These are phyloP conservation scores for Aspergillus felis DNA, from an alignment of 2,329 filamentous ascomycete genomes.

Conservation along the genomic window DNA sequence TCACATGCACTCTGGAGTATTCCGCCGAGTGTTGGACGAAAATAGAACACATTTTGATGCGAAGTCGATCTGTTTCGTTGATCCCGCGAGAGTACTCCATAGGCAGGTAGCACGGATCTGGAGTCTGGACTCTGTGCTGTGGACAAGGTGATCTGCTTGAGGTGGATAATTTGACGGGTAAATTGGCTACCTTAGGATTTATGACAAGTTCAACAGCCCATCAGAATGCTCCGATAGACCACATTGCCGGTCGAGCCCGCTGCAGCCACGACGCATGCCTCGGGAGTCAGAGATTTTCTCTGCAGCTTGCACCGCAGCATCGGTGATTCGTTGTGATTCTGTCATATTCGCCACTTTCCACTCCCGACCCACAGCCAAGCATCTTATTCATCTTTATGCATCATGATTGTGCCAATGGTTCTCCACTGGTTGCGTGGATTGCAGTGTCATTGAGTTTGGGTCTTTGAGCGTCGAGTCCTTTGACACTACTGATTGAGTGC, in stretches of 20 bases:
- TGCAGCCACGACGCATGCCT: not conserved
- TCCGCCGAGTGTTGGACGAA: no score
- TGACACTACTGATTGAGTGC: not conserved
- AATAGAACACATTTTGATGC: not conserved
- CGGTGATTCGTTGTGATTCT: not conserved
- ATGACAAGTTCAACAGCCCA: not conserved
- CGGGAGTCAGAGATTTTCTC: not conserved
- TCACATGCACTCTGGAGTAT: not conserved
- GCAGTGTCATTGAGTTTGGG: not conserved
- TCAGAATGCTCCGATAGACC: not conserved
- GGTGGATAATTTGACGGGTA: not conserved
- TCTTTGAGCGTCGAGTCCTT: not conserved
- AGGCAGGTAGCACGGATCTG: not conserved
- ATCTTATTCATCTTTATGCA: not conserved
- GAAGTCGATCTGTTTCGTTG: not conserved
- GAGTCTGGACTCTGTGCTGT: not conserved
- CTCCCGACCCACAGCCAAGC: not conserved
- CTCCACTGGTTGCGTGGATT: not conserved
- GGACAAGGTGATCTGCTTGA: no score
- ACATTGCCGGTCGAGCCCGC: no score
- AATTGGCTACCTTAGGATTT: not conserved
- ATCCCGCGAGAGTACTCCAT: no score
- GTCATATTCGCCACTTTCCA: not conserved
- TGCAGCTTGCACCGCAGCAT: not conserved
- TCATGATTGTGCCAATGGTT: not conserved